A percentile compares a stretch with the other conserved stretches of the same genome.
Conservation (phyloP, 2,329 filamentous ascomycete species). For the Aureobasidium sp. region DNA sequence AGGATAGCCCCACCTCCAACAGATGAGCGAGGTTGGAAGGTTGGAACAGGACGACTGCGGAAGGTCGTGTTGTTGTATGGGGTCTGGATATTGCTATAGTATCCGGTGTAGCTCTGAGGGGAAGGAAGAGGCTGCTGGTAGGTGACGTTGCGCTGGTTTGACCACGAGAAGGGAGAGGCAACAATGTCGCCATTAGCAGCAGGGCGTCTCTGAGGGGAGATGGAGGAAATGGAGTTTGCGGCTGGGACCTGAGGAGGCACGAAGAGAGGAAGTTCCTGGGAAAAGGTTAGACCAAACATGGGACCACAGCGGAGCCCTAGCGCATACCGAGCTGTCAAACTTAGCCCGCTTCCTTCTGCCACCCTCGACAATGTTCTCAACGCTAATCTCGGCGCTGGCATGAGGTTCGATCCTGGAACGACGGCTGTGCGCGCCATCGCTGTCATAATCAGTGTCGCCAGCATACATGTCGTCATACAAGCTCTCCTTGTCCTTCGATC, state of each 20-base stretch:
- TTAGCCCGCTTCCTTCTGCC: slow-evolving; percentile 91
- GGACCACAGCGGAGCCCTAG: slow-evolving; percentile 12
- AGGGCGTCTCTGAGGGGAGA: slow-evolving; percentile 73
- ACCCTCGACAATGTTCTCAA: slow-evolving; percentile 97
- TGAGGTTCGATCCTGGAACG: slow-evolving; percentile 74
- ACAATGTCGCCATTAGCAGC: slow-evolving; percentile 61
- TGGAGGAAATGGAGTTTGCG: slow-evolving; percentile 88
- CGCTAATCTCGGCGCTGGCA: slow-evolving; percentile 91
- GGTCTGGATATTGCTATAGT: slow-evolving; percentile 11
- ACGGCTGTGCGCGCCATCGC: slow-evolving; percentile 69
- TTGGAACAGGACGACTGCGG: slow-evolving; percentile 47
- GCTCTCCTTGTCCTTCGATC: slow-evolving; percentile 20
- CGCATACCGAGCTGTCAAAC: slow-evolving; percentile 90
- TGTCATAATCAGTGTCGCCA: slow-evolving; percentile 80
- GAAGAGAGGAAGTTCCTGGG: slow-evolving; percentile 87
- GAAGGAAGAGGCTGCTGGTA: slow-evolving; percentile 73
- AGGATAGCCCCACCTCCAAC: slow-evolving; percentile 51
- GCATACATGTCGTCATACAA: slow-evolving; percentile 43
- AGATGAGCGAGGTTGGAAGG: slow-evolving; percentile 32
- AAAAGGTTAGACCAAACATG: slow-evolving; percentile 13
- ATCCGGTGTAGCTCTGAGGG: slow-evolving; percentile 59
- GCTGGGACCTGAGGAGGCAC: slow-evolving; percentile 90
- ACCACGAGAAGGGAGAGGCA: slow-evolving; percentile 56
- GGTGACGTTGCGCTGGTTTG: slow-evolving; percentile 69
- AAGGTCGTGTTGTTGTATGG: slow-evolving; percentile 35